Conservation (phyloP, 805 yeast genomes). For the Saturnispora silvae region DNA sequence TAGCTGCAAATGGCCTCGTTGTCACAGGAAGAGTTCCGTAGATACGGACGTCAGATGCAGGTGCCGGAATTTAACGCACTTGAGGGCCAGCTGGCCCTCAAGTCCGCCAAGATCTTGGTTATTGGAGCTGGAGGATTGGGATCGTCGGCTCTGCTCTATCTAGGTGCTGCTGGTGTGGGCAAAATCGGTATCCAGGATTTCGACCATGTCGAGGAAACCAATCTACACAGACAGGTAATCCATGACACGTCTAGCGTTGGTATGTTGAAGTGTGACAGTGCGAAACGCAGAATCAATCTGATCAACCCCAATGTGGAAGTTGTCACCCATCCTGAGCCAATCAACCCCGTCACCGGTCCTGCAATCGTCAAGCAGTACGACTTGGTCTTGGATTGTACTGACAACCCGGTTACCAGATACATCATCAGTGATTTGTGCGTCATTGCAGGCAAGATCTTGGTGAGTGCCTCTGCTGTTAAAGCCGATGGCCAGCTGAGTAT, state of each 20-base stretch:
- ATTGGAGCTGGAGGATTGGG: slow-evolving; percentile 98
- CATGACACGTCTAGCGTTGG: slow-evolving; percentile 66
- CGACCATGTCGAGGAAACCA: slow-evolving; percentile 75
- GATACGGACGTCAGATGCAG: slow-evolving; percentile 94
- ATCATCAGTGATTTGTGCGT: slow-evolving; percentile 80
- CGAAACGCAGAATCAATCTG: slow-evolving; percentile 38
- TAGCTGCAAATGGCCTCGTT: not conserved
- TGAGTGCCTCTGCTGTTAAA: slow-evolving; percentile 86
- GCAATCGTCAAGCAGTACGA: slow-evolving; percentile 57
- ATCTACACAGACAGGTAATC: slow-evolving; percentile 81
- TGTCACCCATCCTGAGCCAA: slow-evolving; percentile 38
- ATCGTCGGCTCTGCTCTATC: slow-evolving; percentile 76
- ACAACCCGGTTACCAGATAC: slow-evolving; percentile 80
- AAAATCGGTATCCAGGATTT: slow-evolving; percentile 76
- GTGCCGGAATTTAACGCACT: slow-evolving; percentile 63
- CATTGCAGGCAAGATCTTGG: slow-evolving; percentile 52
- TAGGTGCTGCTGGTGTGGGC: slow-evolving; percentile 86
- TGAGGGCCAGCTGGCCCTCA: slow-evolving; percentile 48
- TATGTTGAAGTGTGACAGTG: slow-evolving; percentile 67
- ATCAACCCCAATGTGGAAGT: slow-evolving; percentile 64
- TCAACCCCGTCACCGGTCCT: slow-evolving; percentile 50
- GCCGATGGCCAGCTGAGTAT: slow-evolving; percentile 86
- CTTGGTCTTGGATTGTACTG: slow-evolving; percentile 84
- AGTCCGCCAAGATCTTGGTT: slow-evolving; percentile 52
- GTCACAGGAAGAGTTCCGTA: slow-evolving; percentile 48